Evolutionary conservation across 2,329 filamentous ascomycete genomes (phyloP).

Genomic region (Colletotrichum sp.): DNA sequence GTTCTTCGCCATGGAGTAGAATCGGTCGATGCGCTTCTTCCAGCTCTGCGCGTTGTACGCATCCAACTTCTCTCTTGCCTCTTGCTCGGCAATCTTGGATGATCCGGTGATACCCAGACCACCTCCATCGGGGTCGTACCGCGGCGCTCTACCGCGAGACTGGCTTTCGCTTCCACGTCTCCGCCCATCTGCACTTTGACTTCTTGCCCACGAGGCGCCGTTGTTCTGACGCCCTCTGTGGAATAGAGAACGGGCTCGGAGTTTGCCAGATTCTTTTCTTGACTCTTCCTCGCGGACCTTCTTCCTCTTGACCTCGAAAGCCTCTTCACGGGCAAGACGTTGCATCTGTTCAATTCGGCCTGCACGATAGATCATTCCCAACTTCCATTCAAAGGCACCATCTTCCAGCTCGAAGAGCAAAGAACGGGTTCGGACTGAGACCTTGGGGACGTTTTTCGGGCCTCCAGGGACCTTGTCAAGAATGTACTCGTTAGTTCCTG

Average conservation of each 20-base stretch:
- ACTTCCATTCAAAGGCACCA: conserved; percentile 95
- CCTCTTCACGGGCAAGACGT: conserved; percentile 86
- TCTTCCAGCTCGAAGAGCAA: conserved; percentile 94
- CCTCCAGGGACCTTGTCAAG: conserved; percentile 84
- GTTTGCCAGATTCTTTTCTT: conserved; percentile 55
- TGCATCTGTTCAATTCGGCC: conserved; percentile 91
- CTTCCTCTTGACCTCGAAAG: conserved; percentile 86
- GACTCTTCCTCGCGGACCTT: conserved; percentile 77
- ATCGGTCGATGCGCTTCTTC: conserved; percentile 87
- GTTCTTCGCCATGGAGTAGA: conserved; percentile 70
- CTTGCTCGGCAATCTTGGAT: conserved; percentile 74
- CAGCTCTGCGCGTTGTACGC: conserved; percentile 87
- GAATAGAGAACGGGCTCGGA: conserved; percentile 60
- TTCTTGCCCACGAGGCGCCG: conserved; percentile 49
- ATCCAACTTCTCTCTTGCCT: conserved; percentile 78
- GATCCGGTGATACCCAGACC: conserved; percentile 71
- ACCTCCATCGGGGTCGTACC: conserved; percentile 82
- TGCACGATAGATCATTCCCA: conserved; percentile 90
- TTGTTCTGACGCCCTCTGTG: conserved; percentile 33
- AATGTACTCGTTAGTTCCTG: conserved; percentile 86
- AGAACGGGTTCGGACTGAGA: conserved; percentile 81
- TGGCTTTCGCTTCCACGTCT: conserved; percentile 35
- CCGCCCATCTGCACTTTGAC: conserved; percentile 60
- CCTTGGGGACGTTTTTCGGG: conserved; percentile 84
- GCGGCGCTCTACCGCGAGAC: conserved; percentile 51